Evolutionary conservation across 495 filamentous ascomycete genomes (phyloP).

Genomic region (Annulohypoxylon nitens): DNA sequence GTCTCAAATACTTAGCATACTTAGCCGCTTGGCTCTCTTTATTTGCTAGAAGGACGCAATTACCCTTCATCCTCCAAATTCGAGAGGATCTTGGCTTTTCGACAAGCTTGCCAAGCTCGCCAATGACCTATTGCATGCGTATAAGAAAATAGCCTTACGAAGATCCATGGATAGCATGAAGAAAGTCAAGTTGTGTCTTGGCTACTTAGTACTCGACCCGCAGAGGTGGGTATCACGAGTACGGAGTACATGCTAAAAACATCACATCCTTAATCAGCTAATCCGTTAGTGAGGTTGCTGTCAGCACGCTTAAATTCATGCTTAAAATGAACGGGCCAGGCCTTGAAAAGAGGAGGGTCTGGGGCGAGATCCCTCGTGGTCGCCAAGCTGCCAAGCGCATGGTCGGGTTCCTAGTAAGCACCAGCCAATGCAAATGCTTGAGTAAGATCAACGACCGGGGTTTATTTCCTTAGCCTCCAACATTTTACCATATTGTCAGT

Average conservation of each 20-base stretch:
- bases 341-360: constrained; percentile 41
- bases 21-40: constrained; percentile 7
- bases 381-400: constrained; percentile 50
- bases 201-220: constrained; percentile 24
- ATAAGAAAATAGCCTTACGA: constrained; percentile 18
- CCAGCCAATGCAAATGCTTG: constrained; percentile 25
- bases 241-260: constrained; percentile 23
- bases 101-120: constrained; percentile 29
- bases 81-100: constrained; percentile 1
- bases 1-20: constrained; percentile 9
- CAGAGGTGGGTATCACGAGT: constrained; percentile 26
- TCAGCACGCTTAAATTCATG: constrained; percentile 62
- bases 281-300: constrained; percentile 10
- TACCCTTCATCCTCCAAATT: background rate
- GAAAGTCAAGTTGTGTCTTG: constrained; percentile 28
- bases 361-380: constrained; percentile 51
- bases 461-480: constrained; percentile 26
- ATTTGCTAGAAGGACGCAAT: background rate
- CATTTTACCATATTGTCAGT: background rate
- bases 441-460: constrained; percentile 34
- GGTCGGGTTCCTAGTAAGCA: constrained; percentile 26
- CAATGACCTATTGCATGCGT: constrained; percentile 24
- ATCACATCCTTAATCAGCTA: constrained; percentile 22
- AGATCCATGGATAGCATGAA: constrained; percentile 4
- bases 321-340: constrained; percentile 56